These are phyloP conservation scores for Colletotrichum incanum DNA, from an alignment of 2,329 filamentous ascomycete species.

Conservation along the genomic window DNA sequence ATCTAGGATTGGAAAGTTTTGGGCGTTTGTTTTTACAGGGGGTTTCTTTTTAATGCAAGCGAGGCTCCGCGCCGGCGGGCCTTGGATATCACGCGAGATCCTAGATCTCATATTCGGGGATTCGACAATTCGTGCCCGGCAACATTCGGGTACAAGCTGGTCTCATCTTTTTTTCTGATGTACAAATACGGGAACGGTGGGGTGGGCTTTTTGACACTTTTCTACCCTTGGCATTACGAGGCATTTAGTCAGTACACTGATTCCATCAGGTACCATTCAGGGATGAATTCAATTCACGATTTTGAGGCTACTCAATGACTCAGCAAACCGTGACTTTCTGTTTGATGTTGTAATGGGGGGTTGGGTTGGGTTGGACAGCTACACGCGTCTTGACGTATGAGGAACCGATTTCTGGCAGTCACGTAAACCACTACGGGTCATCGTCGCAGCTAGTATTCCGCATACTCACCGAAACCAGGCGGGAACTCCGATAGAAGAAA, in stretches of 20 bases:
- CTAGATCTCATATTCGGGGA: not conserved
- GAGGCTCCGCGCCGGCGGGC: slow-evolving; percentile 13
- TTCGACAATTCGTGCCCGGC: not conserved
- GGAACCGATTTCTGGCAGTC: not conserved
- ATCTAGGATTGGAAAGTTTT: slow-evolving; percentile 33
- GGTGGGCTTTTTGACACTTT: slow-evolving; percentile 5
- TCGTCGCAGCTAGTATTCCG: not conserved
- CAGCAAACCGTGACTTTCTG: not conserved
- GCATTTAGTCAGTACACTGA: slow-evolving; percentile 24
- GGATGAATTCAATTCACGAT: slow-evolving; percentile 7
- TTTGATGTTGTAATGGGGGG: not conserved
- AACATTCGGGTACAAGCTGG: not conserved
- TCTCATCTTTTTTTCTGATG: slow-evolving; percentile 17
- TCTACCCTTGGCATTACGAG: slow-evolving; percentile 17
- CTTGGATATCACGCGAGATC: slow-evolving; percentile 21
- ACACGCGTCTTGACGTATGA: not conserved
- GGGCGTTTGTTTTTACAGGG: slow-evolving; percentile 18
- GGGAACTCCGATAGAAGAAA: too few species aligned
- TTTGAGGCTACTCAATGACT: too few species aligned
- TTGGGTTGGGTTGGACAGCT: not conserved
- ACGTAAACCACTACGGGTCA: not conserved
- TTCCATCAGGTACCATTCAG: slow-evolving; percentile 1
- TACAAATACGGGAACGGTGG: slow-evolving; percentile 22
- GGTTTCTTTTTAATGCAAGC: slow-evolving; percentile 13
- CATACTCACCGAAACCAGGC: not conserved